phyloP scores from a whole-genome alignment of 2,329 filamentous ascomycete species.

The Diaporthe velutina region DNA sequence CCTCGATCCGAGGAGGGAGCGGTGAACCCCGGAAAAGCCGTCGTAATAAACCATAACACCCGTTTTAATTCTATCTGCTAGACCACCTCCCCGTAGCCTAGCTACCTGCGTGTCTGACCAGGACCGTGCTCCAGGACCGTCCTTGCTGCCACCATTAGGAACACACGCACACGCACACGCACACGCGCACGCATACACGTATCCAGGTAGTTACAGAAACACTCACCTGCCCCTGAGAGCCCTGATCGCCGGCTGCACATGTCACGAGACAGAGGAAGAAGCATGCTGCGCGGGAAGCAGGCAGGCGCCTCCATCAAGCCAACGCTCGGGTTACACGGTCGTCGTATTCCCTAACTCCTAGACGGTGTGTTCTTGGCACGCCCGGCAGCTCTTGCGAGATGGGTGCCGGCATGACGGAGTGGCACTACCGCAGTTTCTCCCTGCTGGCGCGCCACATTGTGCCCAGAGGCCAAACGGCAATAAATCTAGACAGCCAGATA shows the following conservation, averaged over 20 bases:
- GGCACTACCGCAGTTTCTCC: not conserved
- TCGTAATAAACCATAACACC: constrained; percentile 11
- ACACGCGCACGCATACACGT: not conserved
- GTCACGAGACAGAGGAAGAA: not conserved
- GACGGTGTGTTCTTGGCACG: not conserved
- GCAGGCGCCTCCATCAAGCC: not conserved
- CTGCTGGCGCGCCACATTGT: not conserved
- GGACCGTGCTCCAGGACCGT: constrained; percentile 16
- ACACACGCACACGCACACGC: not conserved
- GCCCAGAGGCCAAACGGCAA: not conserved
- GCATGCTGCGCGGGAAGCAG: not conserved
- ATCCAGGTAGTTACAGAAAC: not conserved
- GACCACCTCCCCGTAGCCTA: not conserved
- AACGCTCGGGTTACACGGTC: constrained; percentile 16
- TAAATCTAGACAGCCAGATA: not conserved
- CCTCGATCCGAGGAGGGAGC: constrained; percentile 2
- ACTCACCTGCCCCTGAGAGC: not conserved
- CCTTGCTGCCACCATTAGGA: constrained; percentile 13
- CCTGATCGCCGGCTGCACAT: constrained; percentile 18
- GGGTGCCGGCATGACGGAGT: constrained; percentile 20
- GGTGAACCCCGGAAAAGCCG: constrained; percentile 32
- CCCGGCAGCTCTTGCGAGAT: constrained; percentile 20
- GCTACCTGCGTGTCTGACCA: constrained; percentile 6
- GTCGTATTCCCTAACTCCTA: constrained; percentile 1
- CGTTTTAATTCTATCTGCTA: constrained; percentile 11